Evolutionary conservation across 169 alveolate genomes (phyloP), one percentile per base, ranked within the genome.

Genomic region (Cryptosporidium sp.): DNA sequence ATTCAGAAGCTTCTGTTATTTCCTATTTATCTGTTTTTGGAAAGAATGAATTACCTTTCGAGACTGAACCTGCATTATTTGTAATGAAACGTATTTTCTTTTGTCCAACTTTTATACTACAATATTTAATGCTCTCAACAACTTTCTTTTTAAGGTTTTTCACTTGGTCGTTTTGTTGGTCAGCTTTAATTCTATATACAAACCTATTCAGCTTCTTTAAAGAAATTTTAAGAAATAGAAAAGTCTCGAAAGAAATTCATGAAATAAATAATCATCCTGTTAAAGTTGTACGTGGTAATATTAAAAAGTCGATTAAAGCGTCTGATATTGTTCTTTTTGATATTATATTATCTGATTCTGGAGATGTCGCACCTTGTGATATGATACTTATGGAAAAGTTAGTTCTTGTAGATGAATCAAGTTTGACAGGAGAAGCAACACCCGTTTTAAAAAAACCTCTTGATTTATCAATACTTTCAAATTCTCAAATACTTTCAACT

Each of bases 341-440:
- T 41, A 80, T 80, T 23, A 8, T 80, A 10, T 16, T 61, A 3
- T 43, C 58, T 2, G 43, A 23, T 2, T 21, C 10, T n/a, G 87
- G 75, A 12, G 87, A 80, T 21, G 43, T 45, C 39, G 94, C 94
- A 16, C 98, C 98, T 14, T 94, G 98, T 62, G 98, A 96, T 91
- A 80, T 95, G 91, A 65, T 95, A 58, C 89, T 96, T 84, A 91
- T 95, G 71, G 85, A 94, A 21, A 97, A 97, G 4, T 91, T 93
- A 29, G 96, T 94, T 5, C 91, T 94, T 35, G 95, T 95, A 18
- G 97, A 96, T 70, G 98, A 96, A 85, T 93, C 96, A 67, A 87
- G 93, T 41, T 89, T 96, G 41, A 96, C 98, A 2, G 98, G 98
- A 1, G 98, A 96, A 86, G 92, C 97, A 3, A 84, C 92, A 23